Base-by-base conservation (phyloP, 225 moss, liverwort and hornwort species). In the Physcomitrellopsis africana region DNA sequence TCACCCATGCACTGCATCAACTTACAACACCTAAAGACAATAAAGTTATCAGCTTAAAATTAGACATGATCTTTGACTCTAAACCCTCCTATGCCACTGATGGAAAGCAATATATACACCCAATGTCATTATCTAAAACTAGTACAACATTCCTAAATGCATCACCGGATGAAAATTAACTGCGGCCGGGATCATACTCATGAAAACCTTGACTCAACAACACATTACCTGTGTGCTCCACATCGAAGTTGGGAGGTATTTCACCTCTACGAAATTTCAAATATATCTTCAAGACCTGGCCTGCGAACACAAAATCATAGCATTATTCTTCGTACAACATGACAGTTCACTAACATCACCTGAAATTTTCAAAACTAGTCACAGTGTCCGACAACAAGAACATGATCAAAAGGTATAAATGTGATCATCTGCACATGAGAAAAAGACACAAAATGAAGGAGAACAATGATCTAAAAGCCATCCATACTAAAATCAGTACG, bases 261-360 rank as follows among this genome's bases (percentile, higher is more conserved):
- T 99, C 97, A 48, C 83, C 87, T 83, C 97, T 86, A 70, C 92
- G 91, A 68, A 99, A 99, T 81, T 92, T 94, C 51, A 99, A 84
- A 44, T 90, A 67, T 65, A 99, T 84, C 81, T 92, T 93, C 14
- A 85, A 85, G 46, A 99, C 97, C 79, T 87, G 77, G 42, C 93
- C 96, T 96, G 88, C 54, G 75, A 14, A 81, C 58, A 82, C 10
- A 47, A 72, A 68, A 68, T 72, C 60, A 53, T 11, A 20, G 16
- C 10, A 41, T 69, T 59, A 73, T 16, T 37, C 11, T 53, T 72
- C 45, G 13, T 72, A 67, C 47, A 13, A 3, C 65, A 65, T 45
- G 49, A 69, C 22, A 20, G 51, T 72, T 63, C 65, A 10, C 65
- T 22, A 62, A 67, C 20, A 67, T 46, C 47, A 76, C 70, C 67